Evolutionary conservation across 2,329 filamentous ascomycete species (phyloP), one percentile per base, ranked within the genome.

Genomic region (Kalmusia sp.): DNA sequence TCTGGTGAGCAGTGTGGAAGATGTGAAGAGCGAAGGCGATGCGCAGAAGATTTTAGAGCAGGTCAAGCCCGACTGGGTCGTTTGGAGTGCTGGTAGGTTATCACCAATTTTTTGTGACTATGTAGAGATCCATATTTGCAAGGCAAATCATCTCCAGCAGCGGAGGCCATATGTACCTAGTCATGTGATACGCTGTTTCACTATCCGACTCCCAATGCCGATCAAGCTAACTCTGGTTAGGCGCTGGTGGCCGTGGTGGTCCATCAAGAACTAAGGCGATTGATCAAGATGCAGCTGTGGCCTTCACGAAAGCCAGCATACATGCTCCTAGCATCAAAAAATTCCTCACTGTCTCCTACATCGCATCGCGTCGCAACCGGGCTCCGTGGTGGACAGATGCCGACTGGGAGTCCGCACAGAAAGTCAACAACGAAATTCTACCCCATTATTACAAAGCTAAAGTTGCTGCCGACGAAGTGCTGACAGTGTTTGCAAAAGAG

Each of bases 1-100:
- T 3, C 77, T 93, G 1, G 80, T 93, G 14, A 82, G 83, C 66
- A 91, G 86, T 66, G 76, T 93, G 17, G 89, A 91, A 49, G 88
- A 91, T 15, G 81, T 93, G 34, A 86, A 84, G 70, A 84, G 77
- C 48, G 81, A 86, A 44, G 77, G 76, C 0, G 83, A 88, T 58
- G 90, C 89, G 1, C 78, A 83, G 61, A 77, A 75, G 31, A 82
- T 93, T 52, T 71, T 93, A 33, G 79, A 84, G 57, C 77, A 81
- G 62, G 83, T 86, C 4, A 81, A 82, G 69, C 78, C 84, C 55
- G 86, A 90, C 69, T 89, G 86, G 70, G 80, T 90, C 25, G 82
- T 89, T 57, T 91, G 85, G 84, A 85, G 82, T 59, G 87, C 88
- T 15, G 87, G 87, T 85, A 69, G 37, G 78, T 63, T 14, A n/a